These are phyloP conservation scores for Styphnolobium japonicum DNA, from an alignment of 306 rosid genomes.

Conservation along the genomic window DNA sequence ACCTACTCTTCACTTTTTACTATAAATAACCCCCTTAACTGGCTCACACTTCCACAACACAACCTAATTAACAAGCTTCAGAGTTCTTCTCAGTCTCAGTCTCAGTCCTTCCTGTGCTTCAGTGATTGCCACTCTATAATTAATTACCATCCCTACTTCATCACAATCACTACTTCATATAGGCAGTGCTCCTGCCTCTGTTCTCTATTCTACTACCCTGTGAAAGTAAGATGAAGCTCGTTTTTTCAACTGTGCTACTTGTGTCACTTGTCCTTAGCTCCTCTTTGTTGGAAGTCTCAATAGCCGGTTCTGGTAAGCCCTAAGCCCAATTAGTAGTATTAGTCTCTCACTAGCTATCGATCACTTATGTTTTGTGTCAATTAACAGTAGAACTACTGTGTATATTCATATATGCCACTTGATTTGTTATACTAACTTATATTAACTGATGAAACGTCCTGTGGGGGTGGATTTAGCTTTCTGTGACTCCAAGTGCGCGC, in stretches of 20 bases:
- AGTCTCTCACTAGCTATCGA: background rate
- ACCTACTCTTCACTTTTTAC: background rate
- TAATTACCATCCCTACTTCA: background rate
- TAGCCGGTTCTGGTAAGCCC: slow-evolving; percentile 59
- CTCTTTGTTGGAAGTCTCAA: slow-evolving; percentile 45
- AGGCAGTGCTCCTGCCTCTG: too few species aligned
- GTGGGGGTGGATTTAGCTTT: slow-evolving; percentile 27
- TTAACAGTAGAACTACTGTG: background rate
- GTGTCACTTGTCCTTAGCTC: slow-evolving; percentile 56
- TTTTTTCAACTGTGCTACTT: slow-evolving; percentile 42
- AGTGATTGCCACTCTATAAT: background rate
- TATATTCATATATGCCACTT: background rate
- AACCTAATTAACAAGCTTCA: background rate
- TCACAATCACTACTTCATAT: too few species aligned
- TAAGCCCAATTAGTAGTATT: background rate
- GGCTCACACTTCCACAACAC: background rate
- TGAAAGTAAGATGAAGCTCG: slow-evolving; percentile 48
- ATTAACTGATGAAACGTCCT: background rate
- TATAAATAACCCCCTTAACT: background rate
- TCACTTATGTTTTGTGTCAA: background rate
- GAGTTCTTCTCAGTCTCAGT: background rate
- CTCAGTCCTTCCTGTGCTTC: background rate
- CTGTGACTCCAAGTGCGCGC: slow-evolving; percentile 53
- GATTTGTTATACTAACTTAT: background rate
- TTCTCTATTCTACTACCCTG: background rate